phyloP scores from a whole-genome alignment of 805 yeast species.

The Barnettozyma wickerhamii region DNA sequence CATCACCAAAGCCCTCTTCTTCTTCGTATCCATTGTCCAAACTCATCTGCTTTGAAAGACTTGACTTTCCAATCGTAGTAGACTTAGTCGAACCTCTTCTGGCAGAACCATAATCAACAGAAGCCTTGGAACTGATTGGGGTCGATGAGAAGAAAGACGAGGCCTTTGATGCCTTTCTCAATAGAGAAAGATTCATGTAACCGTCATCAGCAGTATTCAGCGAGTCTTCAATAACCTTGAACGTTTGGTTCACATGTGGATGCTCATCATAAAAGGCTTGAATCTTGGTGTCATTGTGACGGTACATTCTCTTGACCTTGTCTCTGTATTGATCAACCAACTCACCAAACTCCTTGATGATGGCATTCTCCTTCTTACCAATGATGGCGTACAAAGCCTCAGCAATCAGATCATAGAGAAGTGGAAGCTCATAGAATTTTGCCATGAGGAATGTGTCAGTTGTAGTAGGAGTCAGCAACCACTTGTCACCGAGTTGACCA shows the following conservation, averaged over 20 bases:
- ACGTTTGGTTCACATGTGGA: slow-evolving; percentile 25
- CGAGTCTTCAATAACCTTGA: slow-evolving; percentile 51
- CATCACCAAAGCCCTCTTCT: slow-evolving; percentile 22
- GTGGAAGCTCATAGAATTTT: slow-evolving; percentile 63
- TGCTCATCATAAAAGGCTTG: slow-evolving; percentile 22
- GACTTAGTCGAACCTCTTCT: slow-evolving; percentile 11
- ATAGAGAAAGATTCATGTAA: slow-evolving; percentile 48
- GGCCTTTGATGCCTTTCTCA: slow-evolving; percentile 43
- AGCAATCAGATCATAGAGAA: slow-evolving; percentile 62
- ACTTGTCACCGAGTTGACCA: slow-evolving; percentile 73
- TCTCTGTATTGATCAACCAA: slow-evolving; percentile 24
- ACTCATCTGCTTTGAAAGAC: slow-evolving; percentile 18
- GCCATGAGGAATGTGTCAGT: slow-evolving; percentile 60
- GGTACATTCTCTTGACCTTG: slow-evolving; percentile 20
- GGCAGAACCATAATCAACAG: slow-evolving; percentile 11
- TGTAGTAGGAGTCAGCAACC: slow-evolving; percentile 68
- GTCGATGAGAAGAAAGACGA: slow-evolving; percentile 5
- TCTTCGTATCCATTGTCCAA: slow-evolving; percentile 10
- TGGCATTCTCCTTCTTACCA: slow-evolving; percentile 58
- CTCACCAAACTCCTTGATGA: slow-evolving; percentile 27
- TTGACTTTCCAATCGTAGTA: slow-evolving; percentile 19
- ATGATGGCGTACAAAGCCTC: slow-evolving; percentile 68
- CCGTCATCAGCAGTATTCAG: slow-evolving; percentile 65
- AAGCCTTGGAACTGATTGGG: slow-evolving; percentile 5
- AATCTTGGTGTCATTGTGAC: slow-evolving; percentile 23